A percentile compares a stretch with the other conserved stretches of the same genome.
Evolutionary conservation across 2,329 filamentous ascomycete species (phyloP).

Genomic region (Aspergillus fijiensis): DNA sequence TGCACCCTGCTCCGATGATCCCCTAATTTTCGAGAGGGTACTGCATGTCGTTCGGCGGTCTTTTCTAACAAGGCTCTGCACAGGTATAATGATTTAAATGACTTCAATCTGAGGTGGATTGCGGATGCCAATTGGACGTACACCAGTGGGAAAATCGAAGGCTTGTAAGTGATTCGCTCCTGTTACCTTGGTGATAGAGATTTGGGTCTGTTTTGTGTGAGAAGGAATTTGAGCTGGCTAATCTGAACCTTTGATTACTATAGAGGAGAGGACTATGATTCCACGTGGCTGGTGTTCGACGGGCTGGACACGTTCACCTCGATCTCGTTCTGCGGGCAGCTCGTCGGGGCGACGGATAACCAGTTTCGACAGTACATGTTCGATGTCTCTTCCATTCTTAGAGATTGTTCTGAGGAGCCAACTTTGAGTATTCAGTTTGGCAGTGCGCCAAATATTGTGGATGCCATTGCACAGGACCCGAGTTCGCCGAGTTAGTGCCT

Average conservation of each 20-base stretch:
- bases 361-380: constrained; percentile 64
- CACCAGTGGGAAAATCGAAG: constrained; percentile 47
- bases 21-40: neutral
- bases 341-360: constrained; percentile 59
- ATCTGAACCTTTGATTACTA: neutral
- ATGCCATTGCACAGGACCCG: constrained; percentile 52
- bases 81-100: constrained; percentile 56
- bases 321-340: constrained; percentile 55
- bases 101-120: constrained; percentile 62
- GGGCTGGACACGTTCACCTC: constrained; percentile 62
- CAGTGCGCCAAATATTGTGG: constrained; percentile 55
- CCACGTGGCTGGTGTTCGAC: constrained; percentile 60
- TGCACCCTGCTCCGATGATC: neutral
- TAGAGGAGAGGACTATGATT: constrained; percentile 33
- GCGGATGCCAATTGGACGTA: constrained; percentile 63
- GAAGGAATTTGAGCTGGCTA: too few relatives aligned
- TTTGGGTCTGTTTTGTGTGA: too few relatives aligned
- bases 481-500: constrained; percentile 44
- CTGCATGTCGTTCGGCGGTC: constrained; percentile 5
- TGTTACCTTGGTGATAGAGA: too few relatives aligned
- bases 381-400: constrained; percentile 52
- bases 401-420: constrained; percentile 41
- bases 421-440: constrained; percentile 56
- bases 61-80: neutral
- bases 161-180: constrained; percentile 34